Conservation (phyloP, 768 basidiomycete genomes). For the Gloeostereum incarnatum region DNA sequence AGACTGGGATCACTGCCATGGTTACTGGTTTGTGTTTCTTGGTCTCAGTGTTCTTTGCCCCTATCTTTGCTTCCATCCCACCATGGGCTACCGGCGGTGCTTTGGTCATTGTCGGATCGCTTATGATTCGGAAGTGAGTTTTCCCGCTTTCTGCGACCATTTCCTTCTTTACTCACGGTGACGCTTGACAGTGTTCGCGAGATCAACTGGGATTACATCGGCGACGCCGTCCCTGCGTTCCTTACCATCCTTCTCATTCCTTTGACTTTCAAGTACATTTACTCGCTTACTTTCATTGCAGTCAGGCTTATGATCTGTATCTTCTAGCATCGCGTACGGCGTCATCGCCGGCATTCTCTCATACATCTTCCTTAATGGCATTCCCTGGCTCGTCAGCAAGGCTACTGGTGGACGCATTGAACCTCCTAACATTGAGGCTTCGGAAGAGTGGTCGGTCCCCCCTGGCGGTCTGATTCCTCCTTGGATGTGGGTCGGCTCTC, state of each 20-base stretch:
- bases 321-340: conserved; percentile 73
- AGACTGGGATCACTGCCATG: conserved; percentile 77
- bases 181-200: conserved; percentile 49
- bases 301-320: conserved; percentile 5
- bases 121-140: conserved; percentile 80
- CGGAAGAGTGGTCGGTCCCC: conserved; percentile 66
- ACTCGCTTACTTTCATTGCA: not conserved
- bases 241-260: conserved; percentile 75
- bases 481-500: conserved; percentile 47
- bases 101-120: conserved; percentile 75
- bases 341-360: conserved; percentile 73
- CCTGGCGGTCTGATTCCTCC: conserved; percentile 58
- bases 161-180: not conserved
- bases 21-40: conserved; percentile 70
- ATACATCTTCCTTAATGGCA: conserved; percentile 66
- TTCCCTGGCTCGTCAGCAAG: conserved; percentile 49
- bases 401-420: conserved; percentile 47
- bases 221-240: conserved; percentile 84
- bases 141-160: not conserved
- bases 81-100: conserved; percentile 85
- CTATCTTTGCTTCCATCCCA: conserved; percentile 83
- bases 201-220: conserved; percentile 86
- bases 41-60: conserved; percentile 79
- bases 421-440: conserved; percentile 53
- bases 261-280: conserved; percentile 54